Percentiles rank a stretch among this genome's conserved stretches.
These are phyloP conservation scores for Fallopia convolvulus DNA, from an alignment of 148 eudicot species.

Conservation along the genomic window DNA sequence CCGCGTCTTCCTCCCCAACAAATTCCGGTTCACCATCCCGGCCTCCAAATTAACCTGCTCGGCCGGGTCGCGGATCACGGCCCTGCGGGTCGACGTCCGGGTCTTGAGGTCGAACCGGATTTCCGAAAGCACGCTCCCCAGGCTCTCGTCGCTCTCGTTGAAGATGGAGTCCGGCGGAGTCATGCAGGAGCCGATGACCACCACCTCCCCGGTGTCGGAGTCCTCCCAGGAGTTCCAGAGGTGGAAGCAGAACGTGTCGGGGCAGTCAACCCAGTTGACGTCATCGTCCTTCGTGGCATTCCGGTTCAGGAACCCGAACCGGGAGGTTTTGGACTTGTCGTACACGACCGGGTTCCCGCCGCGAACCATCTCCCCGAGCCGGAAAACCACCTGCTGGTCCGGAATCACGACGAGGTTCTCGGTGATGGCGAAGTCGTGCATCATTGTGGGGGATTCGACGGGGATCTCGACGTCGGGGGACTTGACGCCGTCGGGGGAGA, in stretches of 20 bases:
- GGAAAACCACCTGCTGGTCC: slow-evolving; percentile 69
- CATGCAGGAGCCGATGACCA: slow-evolving; percentile 79
- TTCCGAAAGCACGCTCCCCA: slow-evolving; percentile 48
- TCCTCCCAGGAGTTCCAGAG: slow-evolving; percentile 87
- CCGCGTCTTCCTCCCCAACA: slow-evolving; percentile 44
- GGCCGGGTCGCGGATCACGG: slow-evolving; percentile 15
- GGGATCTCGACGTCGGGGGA: slow-evolving; percentile 53
- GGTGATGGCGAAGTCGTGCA: slow-evolving; percentile 74
- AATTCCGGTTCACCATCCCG: slow-evolving; percentile 61
- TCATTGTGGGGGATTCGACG: slow-evolving; percentile 51
- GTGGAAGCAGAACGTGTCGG: slow-evolving; percentile 61
- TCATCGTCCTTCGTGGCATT: slow-evolving; percentile 23
- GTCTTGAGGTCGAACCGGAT: slow-evolving; percentile 51
- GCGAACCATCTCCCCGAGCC: slow-evolving; percentile 38
- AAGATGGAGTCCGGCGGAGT: slow-evolving; percentile 69
- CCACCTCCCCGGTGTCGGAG: slow-evolving; percentile 34
- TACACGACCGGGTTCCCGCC: slow-evolving; percentile 64
- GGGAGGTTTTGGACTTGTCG: slow-evolving; percentile 43
- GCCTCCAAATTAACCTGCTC: slow-evolving; percentile 53
- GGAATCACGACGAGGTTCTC: slow-evolving; percentile 56
- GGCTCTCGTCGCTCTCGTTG: slow-evolving; percentile 49
- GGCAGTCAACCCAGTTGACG: slow-evolving; percentile 42
- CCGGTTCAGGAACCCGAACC: slow-evolving; percentile 45
- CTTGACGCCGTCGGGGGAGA: slow-evolving; percentile 35
- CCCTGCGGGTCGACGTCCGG: slow-evolving; percentile 33